Evolutionary conservation across 805 yeast species (phyloP), one percentile per base, ranked within the genome.

Genomic region (Blastobotrys chiropterorum): DNA sequence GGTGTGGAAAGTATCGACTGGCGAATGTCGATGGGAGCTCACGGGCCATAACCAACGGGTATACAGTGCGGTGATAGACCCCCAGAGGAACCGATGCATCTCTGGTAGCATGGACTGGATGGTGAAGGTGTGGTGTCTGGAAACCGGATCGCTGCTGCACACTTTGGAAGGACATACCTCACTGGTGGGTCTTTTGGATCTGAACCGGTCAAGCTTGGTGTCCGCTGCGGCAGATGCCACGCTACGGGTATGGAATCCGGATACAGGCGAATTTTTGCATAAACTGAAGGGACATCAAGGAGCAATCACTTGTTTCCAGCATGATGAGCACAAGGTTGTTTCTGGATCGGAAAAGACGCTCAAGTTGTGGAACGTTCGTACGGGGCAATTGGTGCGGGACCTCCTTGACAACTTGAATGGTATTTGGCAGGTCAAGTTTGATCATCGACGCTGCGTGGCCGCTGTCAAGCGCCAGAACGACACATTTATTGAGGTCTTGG

Each of bases 161-260:
- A 79, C 88, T 0, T 71, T 92, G 45, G 89, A 83, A 52, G 97
- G 97, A 1, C 99, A 94, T 67, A 82, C 87, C 0, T 86, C 92
- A 11, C 71, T 94, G 17, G 99, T 94, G 14, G 99, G 98, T 0
- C 72, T 94, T 13, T 73, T 92, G 22, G 88, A 87, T 44, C 76
- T 90, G 6, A 82, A 89, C 3, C 82, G 85, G 21, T 81, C 84
- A 38, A 82, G 81, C 46, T 72, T 94, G 11, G 95, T 92, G 1
- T 85, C 95, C 44, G 99, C 97, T 0, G 98, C 97, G 1, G 98
- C 98, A 0, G 99, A 94, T 67, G 81, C 94, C 2, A 84, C 97
- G 0, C 74, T 94, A 42, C 77, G 97, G 48, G 84, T 92, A 1
- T 94, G 99, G 99, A 86, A 94, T 63, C 94, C 97, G 1, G 80